These are phyloP conservation scores for Haplosporangium sp. DNA, from an alignment of 371 early-diverging fungal genomes.

Conservation along the genomic window DNA sequence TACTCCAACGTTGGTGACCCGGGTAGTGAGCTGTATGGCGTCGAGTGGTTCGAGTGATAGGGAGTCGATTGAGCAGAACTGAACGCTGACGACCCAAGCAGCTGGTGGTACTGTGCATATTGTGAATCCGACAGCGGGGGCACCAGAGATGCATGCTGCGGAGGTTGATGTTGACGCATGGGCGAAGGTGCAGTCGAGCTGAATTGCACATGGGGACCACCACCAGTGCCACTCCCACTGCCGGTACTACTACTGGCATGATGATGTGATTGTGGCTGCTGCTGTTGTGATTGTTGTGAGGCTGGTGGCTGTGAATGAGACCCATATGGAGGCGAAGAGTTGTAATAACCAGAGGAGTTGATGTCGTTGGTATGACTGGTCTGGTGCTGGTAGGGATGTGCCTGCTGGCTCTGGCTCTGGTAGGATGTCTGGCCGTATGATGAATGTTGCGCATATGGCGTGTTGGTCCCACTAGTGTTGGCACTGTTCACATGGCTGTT, in stretches of 20 bases:
- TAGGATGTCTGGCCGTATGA: slow-evolving; percentile 17
- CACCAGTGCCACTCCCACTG: slow-evolving; percentile 10
- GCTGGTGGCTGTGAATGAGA: slow-evolving; percentile 21
- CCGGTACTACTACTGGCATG: slow-evolving; percentile 7
- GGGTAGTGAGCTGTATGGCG: slow-evolving; percentile 55
- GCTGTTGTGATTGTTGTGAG: slow-evolving; percentile 13
- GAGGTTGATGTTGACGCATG: slow-evolving; percentile 42
- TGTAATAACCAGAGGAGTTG: slow-evolving; percentile 22
- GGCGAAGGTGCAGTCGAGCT: slow-evolving; percentile 47
- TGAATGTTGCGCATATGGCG: slow-evolving; percentile 16
- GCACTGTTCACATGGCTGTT: slow-evolving; percentile 21
- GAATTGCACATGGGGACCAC: slow-evolving; percentile 23
- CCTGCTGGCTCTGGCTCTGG: slow-evolving; percentile 15
- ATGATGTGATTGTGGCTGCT: too few species aligned
- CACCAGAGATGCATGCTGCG: slow-evolving; percentile 41
- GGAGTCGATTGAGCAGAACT: slow-evolving; percentile 47
- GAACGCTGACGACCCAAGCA: slow-evolving; percentile 45
- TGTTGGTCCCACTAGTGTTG: slow-evolving; percentile 24
- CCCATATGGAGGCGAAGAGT: slow-evolving; percentile 28
- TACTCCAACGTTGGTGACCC: slow-evolving; percentile 44
- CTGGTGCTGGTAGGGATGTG: slow-evolving; percentile 12
- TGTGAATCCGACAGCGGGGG: slow-evolving; percentile 45
- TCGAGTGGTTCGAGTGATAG: slow-evolving; percentile 54
- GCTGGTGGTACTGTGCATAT: slow-evolving; percentile 49
- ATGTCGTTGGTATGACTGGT: slow-evolving; percentile 14